Evolutionary conservation across 768 basidiomycete species (phyloP).

Genomic region (Termitomyces sp.): DNA sequence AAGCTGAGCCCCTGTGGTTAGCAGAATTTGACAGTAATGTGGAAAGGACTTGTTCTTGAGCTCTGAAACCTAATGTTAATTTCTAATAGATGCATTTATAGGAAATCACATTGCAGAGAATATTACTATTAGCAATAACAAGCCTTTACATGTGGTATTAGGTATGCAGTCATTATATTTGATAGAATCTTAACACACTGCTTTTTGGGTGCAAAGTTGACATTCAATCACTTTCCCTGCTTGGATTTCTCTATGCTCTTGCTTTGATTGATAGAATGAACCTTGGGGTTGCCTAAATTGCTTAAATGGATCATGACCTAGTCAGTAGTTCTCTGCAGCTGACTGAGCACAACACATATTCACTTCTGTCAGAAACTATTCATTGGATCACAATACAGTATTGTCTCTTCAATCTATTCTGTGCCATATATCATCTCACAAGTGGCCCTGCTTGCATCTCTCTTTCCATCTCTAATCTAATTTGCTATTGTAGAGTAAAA

Average conservation of each 20-base stretch:
- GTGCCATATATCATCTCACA: slow-evolving; percentile 46
- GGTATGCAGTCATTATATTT: too few species aligned
- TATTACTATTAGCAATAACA: too few species aligned
- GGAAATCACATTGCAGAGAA: too few species aligned
- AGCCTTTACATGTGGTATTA: too few species aligned
- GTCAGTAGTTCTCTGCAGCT: slow-evolving; percentile 14
- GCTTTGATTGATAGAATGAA: slow-evolving; percentile 34
- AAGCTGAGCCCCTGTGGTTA: too few species aligned
- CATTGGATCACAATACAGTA: slow-evolving; percentile 40
- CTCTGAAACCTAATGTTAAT: too few species aligned
- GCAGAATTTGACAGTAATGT: too few species aligned
- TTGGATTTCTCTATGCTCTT: slow-evolving; percentile 32
- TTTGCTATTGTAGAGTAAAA: not conserved
- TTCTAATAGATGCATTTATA: too few species aligned
- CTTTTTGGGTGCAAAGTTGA: slow-evolving; percentile 28
- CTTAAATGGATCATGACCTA: slow-evolving; percentile 34
- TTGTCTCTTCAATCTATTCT: slow-evolving; percentile 44
- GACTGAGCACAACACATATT: not conserved
- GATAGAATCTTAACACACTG: not conserved
- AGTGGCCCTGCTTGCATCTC: slow-evolving; percentile 14
- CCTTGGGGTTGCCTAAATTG: slow-evolving; percentile 31
- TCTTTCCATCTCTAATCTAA: not conserved
- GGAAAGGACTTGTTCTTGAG: too few species aligned
- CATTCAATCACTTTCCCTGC: slow-evolving; percentile 31
- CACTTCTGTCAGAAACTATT: slow-evolving; percentile 27